phyloP scores from a whole-genome alignment of 164 flowering plant species.

The Chloranthus sessilifolius region DNA sequence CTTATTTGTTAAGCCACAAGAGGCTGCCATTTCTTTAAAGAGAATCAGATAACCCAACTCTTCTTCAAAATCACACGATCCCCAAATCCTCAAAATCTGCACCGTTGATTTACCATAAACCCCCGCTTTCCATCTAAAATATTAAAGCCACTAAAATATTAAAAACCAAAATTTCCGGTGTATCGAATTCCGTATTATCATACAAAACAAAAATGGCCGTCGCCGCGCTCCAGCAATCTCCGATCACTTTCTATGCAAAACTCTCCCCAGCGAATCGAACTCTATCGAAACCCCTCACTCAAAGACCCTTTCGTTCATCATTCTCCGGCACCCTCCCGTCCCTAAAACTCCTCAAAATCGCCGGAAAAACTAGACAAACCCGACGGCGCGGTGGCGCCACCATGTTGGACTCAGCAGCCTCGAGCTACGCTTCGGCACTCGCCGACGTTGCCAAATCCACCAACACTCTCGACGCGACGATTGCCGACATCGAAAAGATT shows the following conservation, averaged over 20 bases:
- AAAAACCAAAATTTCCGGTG: no score
- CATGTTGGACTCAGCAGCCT: conserved; percentile 54
- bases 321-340: conserved; percentile 35
- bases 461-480: conserved; percentile 61
- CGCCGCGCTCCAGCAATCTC: conserved; percentile 40
- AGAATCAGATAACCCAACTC: no score
- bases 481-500: conserved; percentile 56
- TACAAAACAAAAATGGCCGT: no score
- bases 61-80: no score
- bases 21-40: no score
- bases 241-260: conserved; percentile 36
- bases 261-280: conserved; percentile 15
- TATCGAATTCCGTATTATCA: no score
- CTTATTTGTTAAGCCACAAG: no score
- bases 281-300: conserved; percentile 4
- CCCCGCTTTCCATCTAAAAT: no score
- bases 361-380: conserved; percentile 10
- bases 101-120: no score
- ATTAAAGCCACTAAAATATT: no score
- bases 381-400: conserved; percentile 30
- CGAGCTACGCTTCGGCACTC: conserved; percentile 68
- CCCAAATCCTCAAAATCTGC: no score
- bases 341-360: conserved; percentile 17
- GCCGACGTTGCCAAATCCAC: conserved; percentile 64
- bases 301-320: conserved; percentile 28